These are phyloP conservation scores for Mycena alexandri DNA, from an alignment of 768 basidiomycete species.

Conservation along the genomic window DNA sequence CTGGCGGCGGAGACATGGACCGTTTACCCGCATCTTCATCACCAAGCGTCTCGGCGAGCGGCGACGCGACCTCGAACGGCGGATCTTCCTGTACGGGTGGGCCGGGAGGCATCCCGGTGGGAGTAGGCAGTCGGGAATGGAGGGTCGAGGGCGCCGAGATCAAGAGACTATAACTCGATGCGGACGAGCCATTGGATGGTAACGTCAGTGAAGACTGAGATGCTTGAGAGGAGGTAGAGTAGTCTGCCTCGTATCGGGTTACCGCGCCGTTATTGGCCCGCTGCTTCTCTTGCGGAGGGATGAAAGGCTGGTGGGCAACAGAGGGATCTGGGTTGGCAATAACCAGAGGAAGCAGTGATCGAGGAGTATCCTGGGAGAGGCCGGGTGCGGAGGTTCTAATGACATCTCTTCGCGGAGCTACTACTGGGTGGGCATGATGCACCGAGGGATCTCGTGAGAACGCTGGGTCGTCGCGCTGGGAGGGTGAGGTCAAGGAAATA, in stretches of 20 bases:
- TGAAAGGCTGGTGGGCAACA: not conserved
- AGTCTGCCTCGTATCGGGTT: not conserved
- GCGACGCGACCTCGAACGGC: not conserved
- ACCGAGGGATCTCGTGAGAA: constrained; percentile 29
- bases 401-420: constrained; percentile 15
- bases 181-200: constrained; percentile 17
- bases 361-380: no score
- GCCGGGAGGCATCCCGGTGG: constrained; percentile 1
- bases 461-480: constrained; percentile 26
- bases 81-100: constrained; percentile 10
- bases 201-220: constrained; percentile 21
- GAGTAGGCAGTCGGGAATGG: constrained; percentile 9
- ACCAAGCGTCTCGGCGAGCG: constrained; percentile 1
- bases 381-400: constrained; percentile 22
- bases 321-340: not conserved
- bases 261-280: not conserved
- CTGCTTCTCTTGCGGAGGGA: not conserved
- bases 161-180: constrained; percentile 4
- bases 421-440: constrained; percentile 23
- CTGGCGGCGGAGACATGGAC: constrained; percentile 35
- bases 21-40: not conserved
- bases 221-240: constrained; percentile 11
- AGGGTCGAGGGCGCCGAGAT: constrained; percentile 15
- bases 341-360: not conserved
- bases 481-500: constrained; percentile 27